These are phyloP conservation scores for Boletus sp. DNA, from an alignment of 768 basidiomycete genomes.

Conservation along the genomic window DNA sequence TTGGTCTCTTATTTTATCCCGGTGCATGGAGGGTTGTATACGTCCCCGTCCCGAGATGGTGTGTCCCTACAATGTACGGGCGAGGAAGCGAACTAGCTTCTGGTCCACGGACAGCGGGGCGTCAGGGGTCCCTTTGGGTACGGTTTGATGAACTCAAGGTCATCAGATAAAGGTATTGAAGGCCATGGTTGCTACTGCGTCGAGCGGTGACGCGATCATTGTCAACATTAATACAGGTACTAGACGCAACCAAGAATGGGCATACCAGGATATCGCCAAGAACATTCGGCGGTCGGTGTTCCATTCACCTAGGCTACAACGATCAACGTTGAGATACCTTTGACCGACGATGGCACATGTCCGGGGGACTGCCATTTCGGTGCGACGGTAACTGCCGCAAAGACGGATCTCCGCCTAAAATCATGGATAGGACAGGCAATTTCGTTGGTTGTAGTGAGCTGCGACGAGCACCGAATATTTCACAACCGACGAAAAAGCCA, in stretches of 20 bases:
- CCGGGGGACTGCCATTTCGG: neutral
- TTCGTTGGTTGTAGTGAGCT: conserved; percentile 36
- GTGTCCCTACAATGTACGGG: neutral
- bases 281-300: neutral
- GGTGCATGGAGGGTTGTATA: neutral
- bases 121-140: neutral
- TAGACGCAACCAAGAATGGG: neutral
- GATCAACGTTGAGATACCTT: neutral
- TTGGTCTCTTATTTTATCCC: neutral
- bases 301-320: neutral
- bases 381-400: conserved; percentile 9
- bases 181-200: neutral
- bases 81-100: neutral
- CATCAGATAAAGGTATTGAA: neutral
- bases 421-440: conserved; percentile 1
- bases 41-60: neutral
- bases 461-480: conserved; percentile 40
- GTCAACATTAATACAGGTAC: neutral
- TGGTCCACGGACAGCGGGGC: neutral
- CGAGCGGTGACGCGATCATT: neutral
- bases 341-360: neutral
- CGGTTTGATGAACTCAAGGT: neutral
- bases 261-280: neutral
- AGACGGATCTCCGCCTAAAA: conserved; percentile 24
- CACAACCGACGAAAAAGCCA: conserved; percentile 14